Evolutionary conservation across 345 rosid species (phyloP).

Genomic region (Syzygium aqueum): DNA sequence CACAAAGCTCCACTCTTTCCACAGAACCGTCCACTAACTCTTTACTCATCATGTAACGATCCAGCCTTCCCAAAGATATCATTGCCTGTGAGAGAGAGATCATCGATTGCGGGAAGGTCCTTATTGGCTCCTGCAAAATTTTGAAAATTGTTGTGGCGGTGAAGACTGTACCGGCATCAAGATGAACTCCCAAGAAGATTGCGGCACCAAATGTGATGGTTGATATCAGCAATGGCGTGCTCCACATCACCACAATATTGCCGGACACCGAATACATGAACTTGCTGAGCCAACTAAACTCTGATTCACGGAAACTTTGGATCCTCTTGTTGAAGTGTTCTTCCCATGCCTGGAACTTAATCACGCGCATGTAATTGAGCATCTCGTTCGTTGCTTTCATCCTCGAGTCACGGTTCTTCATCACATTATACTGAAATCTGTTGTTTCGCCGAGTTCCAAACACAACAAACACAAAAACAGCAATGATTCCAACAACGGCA

Average conservation of each 20-base stretch:
- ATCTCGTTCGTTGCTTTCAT: slow-evolving; percentile 95
- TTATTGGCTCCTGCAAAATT: slow-evolving; percentile 90
- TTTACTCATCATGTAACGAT: slow-evolving; percentile 66
- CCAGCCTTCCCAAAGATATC: slow-evolving; percentile 78
- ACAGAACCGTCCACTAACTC: slow-evolving; percentile 53
- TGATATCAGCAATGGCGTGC: slow-evolving; percentile 70
- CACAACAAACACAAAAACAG: slow-evolving; percentile 34
- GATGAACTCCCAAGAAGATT: slow-evolving; percentile 47
- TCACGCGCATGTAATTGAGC: slow-evolving; percentile 88
- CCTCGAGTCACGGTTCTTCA: slow-evolving; percentile 72
- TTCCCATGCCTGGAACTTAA: slow-evolving; percentile 97
- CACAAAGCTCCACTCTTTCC: slow-evolving; percentile 50
- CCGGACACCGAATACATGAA: slow-evolving; percentile 66
- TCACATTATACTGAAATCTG: slow-evolving; percentile 48
- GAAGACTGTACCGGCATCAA: slow-evolving; percentile 84
- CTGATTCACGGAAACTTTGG: slow-evolving; percentile 53
- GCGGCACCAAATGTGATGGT: slow-evolving; percentile 75
- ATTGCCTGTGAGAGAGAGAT: slow-evolving; percentile 88
- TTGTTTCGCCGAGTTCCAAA: slow-evolving; percentile 62
- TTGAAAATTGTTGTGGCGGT: slow-evolving; percentile 78
- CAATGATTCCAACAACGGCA: slow-evolving; percentile 41
- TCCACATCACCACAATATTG: slow-evolving; percentile 70
- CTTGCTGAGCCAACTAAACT: slow-evolving; percentile 74
- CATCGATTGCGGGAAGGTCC: slow-evolving; percentile 87
- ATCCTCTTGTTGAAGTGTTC: slow-evolving; percentile 83